A percentile compares a stretch with the other conserved stretches of the same genome.
Evolutionary conservation across 805 yeast species (phyloP).

Genomic region (Blastobotrys chiropterorum): DNA sequence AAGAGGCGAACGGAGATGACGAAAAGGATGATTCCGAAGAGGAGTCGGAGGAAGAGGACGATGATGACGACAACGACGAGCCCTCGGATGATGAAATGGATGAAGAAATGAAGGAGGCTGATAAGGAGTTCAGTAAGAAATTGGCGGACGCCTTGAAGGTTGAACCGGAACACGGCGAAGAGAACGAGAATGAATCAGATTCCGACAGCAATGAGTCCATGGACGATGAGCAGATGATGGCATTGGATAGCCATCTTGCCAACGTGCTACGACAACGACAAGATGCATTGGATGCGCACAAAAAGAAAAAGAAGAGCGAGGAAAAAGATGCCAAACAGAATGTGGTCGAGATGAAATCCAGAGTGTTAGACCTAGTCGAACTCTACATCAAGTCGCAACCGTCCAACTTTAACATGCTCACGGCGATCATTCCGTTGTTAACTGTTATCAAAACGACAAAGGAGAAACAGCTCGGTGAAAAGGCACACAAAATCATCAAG

Average conservation of each 20-base stretch:
- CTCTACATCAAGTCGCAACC: constrained; percentile 46
- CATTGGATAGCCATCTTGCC: constrained; percentile 77
- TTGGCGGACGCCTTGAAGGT: constrained; percentile 24
- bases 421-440: constrained; percentile 51
- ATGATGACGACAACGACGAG: constrained; percentile 27
- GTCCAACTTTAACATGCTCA: constrained; percentile 26
- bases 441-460: constrained; percentile 57
- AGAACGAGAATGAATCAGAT: constrained; percentile 39
- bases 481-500: constrained; percentile 68
- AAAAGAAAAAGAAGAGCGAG: constrained; percentile 50
- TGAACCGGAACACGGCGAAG: constrained; percentile 15
- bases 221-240: constrained; percentile 97
- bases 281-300: constrained; percentile 54
- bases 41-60: constrained; percentile 33
- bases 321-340: constrained; percentile 74
- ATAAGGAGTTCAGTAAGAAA: constrained; percentile 34
- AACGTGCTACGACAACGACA: constrained; percentile 79
- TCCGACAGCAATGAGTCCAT: constrained; percentile 69
- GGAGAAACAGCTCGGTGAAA: constrained; percentile 64
- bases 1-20: constrained; percentile 30
- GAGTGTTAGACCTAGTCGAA: constrained; percentile 74
- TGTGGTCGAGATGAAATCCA: constrained; percentile 69
- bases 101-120: constrained; percentile 34
- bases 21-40: constrained; percentile 35
- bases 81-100: constrained; percentile 40